Evolutionary conservation across 306 rosid species (phyloP).

Genomic region (Luffa aegyptiaca): DNA sequence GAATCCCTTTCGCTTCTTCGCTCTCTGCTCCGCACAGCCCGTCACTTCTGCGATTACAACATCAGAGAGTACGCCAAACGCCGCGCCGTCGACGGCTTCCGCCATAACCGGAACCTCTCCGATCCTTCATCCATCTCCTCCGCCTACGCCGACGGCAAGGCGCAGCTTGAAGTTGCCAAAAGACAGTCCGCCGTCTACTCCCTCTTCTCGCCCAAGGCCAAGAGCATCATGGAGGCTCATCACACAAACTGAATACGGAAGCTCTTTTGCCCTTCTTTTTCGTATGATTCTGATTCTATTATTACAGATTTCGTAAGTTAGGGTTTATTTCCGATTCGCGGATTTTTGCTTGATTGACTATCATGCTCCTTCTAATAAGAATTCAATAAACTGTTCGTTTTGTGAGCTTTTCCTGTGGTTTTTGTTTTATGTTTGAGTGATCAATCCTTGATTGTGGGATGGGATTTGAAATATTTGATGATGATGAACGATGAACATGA

Average conservation of each 20-base stretch:
- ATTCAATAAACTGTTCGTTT: background rate
- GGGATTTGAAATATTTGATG: background rate
- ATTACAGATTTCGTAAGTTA: background rate
- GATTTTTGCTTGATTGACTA: background rate
- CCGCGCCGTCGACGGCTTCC: slow-evolving; percentile 62
- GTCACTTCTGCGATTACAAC: slow-evolving; percentile 65
- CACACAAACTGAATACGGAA: background rate
- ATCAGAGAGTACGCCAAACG: slow-evolving; percentile 63
- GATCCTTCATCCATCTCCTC: slow-evolving; percentile 26
- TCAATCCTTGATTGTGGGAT: background rate
- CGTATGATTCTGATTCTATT: background rate
- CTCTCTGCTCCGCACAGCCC: slow-evolving; percentile 45
- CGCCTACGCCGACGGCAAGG: slow-evolving; percentile 37
- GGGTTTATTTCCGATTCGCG: background rate
- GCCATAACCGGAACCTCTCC: slow-evolving; percentile 33
- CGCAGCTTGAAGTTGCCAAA: slow-evolving; percentile 47
- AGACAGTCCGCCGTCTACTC: slow-evolving; percentile 52
- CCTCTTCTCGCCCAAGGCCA: slow-evolving; percentile 43
- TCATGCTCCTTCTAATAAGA: background rate
- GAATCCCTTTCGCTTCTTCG: slow-evolving; percentile 45
- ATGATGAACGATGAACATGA: slow-evolving; percentile 4
- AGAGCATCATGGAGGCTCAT: slow-evolving; percentile 54
- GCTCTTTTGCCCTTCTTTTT: background rate
- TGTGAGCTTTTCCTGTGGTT: background rate
- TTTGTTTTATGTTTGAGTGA: background rate